phyloP scores from a whole-genome alignment of 2,329 filamentous ascomycete genomes.

The Aaosphaeria arxii region DNA sequence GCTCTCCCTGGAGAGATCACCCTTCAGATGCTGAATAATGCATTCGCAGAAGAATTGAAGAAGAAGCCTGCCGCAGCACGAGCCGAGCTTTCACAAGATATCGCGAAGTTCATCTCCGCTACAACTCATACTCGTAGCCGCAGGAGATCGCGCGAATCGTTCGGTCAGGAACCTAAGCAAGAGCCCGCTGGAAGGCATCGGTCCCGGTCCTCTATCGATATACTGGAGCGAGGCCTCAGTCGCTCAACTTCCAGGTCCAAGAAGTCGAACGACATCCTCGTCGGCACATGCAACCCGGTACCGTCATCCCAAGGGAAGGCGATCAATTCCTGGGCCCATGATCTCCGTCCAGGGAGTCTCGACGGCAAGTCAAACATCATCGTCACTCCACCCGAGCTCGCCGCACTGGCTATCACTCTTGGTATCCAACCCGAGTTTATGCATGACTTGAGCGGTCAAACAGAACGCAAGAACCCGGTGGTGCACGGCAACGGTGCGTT shows the following conservation, averaged over 20 bases:
- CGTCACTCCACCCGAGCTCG: conserved; percentile 23
- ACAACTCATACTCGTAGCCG: conserved; percentile 15
- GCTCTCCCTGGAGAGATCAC: conserved; percentile 18
- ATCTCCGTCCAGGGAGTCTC: conserved; percentile 16
- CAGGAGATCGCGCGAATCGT: conserved; percentile 7
- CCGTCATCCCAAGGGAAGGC: conserved; percentile 2
- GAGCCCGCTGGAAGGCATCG: no score
- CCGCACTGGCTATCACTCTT: conserved; percentile 25
- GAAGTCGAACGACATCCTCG: conserved; percentile 3
- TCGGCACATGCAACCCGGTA: conserved; percentile 3
- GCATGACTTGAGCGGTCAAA: conserved; percentile 1
- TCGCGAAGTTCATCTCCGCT: conserved; percentile 20
- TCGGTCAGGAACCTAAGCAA: conserved; percentile 5
- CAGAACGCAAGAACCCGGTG: neutral
- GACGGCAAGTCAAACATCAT: conserved; percentile 12
- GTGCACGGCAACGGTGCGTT: conserved; percentile 18
- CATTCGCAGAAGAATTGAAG: conserved; percentile 22
- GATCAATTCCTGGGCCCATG: conserved; percentile 17
- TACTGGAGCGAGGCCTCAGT: conserved; percentile 8
- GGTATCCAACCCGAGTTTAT: conserved; percentile 11
- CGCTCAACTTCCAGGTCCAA: conserved; percentile 8
- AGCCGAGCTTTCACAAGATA: conserved; percentile 18
- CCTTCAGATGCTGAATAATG: conserved; percentile 23
- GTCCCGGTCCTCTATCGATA: conserved; percentile 11
- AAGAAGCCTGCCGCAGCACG: conserved; percentile 16